Conservation (phyloP, 2,329 filamentous ascomycete species). For the Fusarium longipes region DNA sequence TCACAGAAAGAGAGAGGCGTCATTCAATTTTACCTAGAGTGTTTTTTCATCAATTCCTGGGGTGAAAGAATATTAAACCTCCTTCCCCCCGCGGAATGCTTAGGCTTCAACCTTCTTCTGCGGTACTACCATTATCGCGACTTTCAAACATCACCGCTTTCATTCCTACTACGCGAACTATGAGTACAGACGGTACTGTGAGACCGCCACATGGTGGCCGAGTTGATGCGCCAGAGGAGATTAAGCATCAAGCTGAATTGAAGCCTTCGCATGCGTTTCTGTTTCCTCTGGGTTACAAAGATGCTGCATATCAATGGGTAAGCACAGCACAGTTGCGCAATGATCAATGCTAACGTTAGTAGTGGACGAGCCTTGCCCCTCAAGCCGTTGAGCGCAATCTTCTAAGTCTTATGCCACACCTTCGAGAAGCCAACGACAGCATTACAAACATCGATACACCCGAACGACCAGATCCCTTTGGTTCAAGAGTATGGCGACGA, state of each 20-base stretch:
- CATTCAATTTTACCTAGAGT: constrained; percentile 36
- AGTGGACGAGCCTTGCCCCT: constrained; percentile 90
- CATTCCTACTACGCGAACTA: constrained; percentile 43
- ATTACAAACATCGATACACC: constrained; percentile 58
- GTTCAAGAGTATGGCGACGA: constrained; percentile 86
- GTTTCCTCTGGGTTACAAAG: constrained; percentile 92
- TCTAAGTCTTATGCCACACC: constrained; percentile 84
- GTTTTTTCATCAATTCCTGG: constrained; percentile 28
- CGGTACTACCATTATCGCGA: constrained; percentile 57
- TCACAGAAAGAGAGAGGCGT: constrained; percentile 41
- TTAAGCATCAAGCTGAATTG: constrained; percentile 45
- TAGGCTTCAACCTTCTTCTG: constrained; percentile 55
- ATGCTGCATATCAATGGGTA: constrained; percentile 92
- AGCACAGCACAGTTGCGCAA: constrained; percentile 44
- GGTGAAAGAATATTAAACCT: constrained; percentile 39
- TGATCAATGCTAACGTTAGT: neutral
- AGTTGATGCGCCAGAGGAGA: constrained; percentile 38
- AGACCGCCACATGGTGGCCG: constrained; percentile 37
- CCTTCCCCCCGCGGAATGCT: constrained; percentile 56
- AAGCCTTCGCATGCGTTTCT: constrained; percentile 54
- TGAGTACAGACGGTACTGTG: constrained; percentile 50
- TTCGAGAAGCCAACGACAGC: constrained; percentile 80
- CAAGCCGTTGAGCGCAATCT: constrained; percentile 88
- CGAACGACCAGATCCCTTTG: constrained; percentile 78
- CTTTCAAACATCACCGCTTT: constrained; percentile 50